These are phyloP conservation scores for Soucietia sequanensis DNA, from an alignment of 805 yeast genomes.

Conservation along the genomic window DNA sequence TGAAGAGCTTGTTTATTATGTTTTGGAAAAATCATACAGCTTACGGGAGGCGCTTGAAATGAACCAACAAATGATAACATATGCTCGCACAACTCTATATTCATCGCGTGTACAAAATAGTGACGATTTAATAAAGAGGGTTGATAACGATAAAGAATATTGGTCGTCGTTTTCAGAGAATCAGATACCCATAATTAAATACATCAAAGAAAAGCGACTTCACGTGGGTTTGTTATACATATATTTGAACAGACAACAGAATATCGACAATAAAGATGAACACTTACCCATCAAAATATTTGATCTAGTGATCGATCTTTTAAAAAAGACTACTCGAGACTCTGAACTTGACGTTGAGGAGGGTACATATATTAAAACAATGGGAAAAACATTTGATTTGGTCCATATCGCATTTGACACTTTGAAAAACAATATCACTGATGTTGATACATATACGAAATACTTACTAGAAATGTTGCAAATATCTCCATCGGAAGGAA, in stretches of 20 bases:
- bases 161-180: slow-evolving; percentile 2
- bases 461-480: slow-evolving; percentile 31
- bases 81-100: no score
- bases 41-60: background rate
- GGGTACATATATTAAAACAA: no score
- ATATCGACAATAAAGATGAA: background rate
- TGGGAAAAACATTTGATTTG: slow-evolving; percentile 3
- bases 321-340: slow-evolving; percentile 1
- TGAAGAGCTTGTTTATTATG: background rate
- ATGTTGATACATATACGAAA: slow-evolving; percentile 26
- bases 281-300: slow-evolving; percentile 5
- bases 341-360: background rate
- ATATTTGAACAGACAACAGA: slow-evolving; percentile 3
- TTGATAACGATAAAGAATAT: background rate
- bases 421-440: slow-evolving; percentile 14
- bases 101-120: background rate
- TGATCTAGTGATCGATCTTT: slow-evolving; percentile 3
- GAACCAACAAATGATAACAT: background rate
- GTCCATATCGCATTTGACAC: slow-evolving; percentile 10
- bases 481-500: slow-evolving; percentile 24
- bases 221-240: slow-evolving; percentile 4
- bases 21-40: background rate
- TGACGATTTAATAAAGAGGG: background rate
- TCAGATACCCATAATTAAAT: slow-evolving; percentile 2
- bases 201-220: slow-evolving; percentile 2